Evolutionary conservation across 2,329 filamentous ascomycete species (phyloP), one percentile per base, ranked within the genome.

Genomic region (Tolypocladium pustulatum): DNA sequence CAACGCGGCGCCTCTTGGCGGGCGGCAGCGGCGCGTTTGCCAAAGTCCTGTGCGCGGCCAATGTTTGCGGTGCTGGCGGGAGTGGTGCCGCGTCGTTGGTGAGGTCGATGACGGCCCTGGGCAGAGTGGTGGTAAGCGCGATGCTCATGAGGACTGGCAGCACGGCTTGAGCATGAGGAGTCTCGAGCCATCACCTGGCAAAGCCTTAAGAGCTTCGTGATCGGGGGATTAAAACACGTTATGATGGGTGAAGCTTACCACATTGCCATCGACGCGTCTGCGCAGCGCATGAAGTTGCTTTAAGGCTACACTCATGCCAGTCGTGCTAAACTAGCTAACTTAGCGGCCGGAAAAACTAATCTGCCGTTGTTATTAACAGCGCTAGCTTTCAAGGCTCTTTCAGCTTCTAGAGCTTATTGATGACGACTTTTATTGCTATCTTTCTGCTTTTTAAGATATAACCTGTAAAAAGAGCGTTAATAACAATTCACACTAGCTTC

Each of bases 1-100:
- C 63, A 4, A 72, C 64, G 57, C 71, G 68, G 57, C 67, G 65
- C 41, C 66, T 65, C 62, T 74, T 74, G 8, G 60, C 57, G 8
- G 68, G 67, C 54, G 72, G 70, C 56, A 67, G 67, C 54, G 72
- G 69, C 56, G 67, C 68, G 25, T 66, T 60, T 15, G 57, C 8
- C 1, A 30, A 6, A 17, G 30, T 17, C 56, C 17, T 27, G 36
- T 30, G 25, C 27, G 40, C 9, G 12, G 59, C 32, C 1, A 63
- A 38, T n/a, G 56, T 40, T 17, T 65, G 41, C 12, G 63, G 57
- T 8, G 49, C 12, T 12, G 55, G 57, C 22, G 61, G 57, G 30
- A 55, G 59, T 4, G 54, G n/a, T 3, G 63, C 60, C 43, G 60
- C 61, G 38, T 67, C 66, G 46, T 59, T 62, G 9, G 67, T 67